Evolutionary conservation across 2,329 filamentous ascomycete genomes (phyloP), one percentile per base, ranked within the genome.

Genomic region (Colletotrichum lentis): DNA sequence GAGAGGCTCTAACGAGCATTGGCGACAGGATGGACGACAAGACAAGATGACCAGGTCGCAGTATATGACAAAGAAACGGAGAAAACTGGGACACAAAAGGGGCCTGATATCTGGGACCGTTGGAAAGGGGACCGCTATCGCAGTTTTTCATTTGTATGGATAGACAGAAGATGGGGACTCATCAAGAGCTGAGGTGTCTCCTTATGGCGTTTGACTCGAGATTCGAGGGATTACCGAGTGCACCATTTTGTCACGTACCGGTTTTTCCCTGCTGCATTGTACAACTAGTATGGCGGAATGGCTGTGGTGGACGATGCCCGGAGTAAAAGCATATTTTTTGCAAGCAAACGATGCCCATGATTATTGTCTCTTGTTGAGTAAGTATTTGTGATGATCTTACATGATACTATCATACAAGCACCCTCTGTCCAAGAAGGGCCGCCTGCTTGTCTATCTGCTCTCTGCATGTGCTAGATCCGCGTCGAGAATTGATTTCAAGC

Each of bases 161-260:
- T 75, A 74, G 74, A 76, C 62, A 69, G 49, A 61, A 50, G 71
- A 76, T 55, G 72, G 73, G 70, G 82, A 81, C 78, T 73, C 67
- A 82, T 86, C 84, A 86, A 86, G 84, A 81, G 84, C 84, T 86
- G 84, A 86, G 79, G 77, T 73, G 82, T 84, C 83, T 84, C 82
- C 78, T 67, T 69, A 65, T 56, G 66, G 66, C 66, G 66, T 69
- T 64, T 18, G 37, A 56, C 24, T 54, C 37, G 62, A 65, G 43
- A 41, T 62, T 52, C 41, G 16, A 35, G 37, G 41, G 31, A 35
- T n/a, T 18, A 39, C 50, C 44, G 41, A 24, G 44, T 12, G 7
- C 18, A 41, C 35, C 54, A 59, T 50, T 64, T 50, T 37, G 37
- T 50, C 35, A 22, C 11, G 53, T 47, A 67, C 41, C 49, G 24